Evolutionary conservation across 2,329 filamentous ascomycete genomes (phyloP), one percentile per base, ranked within the genome.

Genomic region (Fusarium ambrosium): DNA sequence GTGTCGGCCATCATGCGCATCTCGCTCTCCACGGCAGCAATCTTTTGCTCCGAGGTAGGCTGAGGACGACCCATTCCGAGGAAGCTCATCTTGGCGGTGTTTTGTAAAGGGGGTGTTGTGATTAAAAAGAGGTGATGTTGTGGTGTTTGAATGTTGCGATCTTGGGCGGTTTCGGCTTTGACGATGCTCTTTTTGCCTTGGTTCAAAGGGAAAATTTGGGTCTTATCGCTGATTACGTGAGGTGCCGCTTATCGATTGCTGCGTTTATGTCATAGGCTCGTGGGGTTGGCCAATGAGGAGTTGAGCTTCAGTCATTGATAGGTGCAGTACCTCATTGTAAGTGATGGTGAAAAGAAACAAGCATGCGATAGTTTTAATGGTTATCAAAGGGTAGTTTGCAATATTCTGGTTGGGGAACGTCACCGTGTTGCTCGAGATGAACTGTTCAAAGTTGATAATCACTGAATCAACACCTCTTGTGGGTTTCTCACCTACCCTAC

Each of bases 1-100:
- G 98, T 98, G 85, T 98, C 95, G 73, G 95, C 94, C 79, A 98
- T 92, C 89, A 98, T 95, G 86, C 98, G 97, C 86, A 98, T 95
- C 88, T 99, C 97, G 78, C 95, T 93, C 88, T 99, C 96, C 80
- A 97, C 95, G 80, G 95, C 94, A 80, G 94, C 94, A 84, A 99
- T 97, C 90, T 98, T 99, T 89, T 98, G 94, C 85, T 95, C 95
- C 81, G 95, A 98, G 75, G 95, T 93, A 83, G 95, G 93, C 87
- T 98, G 95, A 73, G 94, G 94, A 67, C 87, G 86, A 74, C 88
- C 87, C 78, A 89, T 83, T 81, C 85, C 85, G 77, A 86, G 81
- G 78, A 86, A 85, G 79, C 82, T 86, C 85, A 86, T 86, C 22
- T 77, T 84, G 72, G 64, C 75, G 78, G 69, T 77, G 20, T 61